A percentile compares a stretch with the other conserved stretches of the same genome.
These are phyloP conservation scores for Vaccinium darrowii DNA, from an alignment of 148 eudicot genomes.

Conservation along the genomic window DNA sequence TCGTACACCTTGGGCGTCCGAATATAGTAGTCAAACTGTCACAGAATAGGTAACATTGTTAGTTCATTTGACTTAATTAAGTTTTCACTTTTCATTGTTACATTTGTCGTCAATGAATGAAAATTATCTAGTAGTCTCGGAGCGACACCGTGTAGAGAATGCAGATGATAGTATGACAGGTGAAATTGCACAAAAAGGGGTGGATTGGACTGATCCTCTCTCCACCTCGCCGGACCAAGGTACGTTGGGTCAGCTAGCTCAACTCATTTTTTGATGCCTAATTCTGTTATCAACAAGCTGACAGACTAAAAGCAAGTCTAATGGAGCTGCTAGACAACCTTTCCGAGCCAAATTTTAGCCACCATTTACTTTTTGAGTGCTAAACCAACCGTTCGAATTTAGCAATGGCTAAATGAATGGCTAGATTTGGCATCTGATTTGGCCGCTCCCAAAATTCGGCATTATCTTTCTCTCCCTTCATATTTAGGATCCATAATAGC, in stretches of 20 bases:
- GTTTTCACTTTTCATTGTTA: too few relatives aligned
- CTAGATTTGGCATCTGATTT: background rate
- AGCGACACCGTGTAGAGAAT: too few relatives aligned
- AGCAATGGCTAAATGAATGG: background rate
- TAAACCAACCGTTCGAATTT: background rate
- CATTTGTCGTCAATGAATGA: too few relatives aligned
- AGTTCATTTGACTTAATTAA: background rate
- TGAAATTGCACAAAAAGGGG: too few relatives aligned
- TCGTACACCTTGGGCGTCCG: conserved; percentile 82
- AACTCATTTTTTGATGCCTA: background rate
- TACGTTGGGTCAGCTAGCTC: too few relatives aligned
- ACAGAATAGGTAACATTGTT: background rate
- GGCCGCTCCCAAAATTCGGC: background rate
- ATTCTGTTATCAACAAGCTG: background rate
- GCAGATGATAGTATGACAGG: too few relatives aligned
- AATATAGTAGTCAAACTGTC: conserved; percentile 73
- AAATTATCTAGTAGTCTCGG: background rate
- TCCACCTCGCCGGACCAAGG: background rate
- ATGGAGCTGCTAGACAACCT: background rate
- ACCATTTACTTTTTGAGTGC: background rate
- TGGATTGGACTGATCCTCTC: background rate
- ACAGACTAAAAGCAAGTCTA: background rate
- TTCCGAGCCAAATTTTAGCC: background rate
- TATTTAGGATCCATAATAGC: background rate
- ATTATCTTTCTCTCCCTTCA: background rate